A percentile compares a stretch with the other conserved stretches of the same genome.
Conservation (phyloP, 2,329 filamentous ascomycete genomes). For the Colletotrichum cereale region DNA sequence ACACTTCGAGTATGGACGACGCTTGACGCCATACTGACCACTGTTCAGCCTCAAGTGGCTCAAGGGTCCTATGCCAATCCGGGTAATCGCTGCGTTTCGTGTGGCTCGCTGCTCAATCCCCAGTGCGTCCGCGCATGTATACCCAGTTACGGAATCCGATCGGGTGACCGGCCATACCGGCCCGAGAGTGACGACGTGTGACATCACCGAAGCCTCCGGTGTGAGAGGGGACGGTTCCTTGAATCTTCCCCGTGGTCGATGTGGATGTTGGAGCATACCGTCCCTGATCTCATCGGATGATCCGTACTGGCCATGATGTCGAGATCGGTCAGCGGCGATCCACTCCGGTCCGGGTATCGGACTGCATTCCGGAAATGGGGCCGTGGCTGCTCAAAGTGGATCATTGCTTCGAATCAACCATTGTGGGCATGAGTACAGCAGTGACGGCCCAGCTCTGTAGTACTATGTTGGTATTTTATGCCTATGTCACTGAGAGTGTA, state of each 20-base stretch:
- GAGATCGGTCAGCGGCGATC: constrained; percentile 3
- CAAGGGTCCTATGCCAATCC: background rate
- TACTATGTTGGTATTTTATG: background rate
- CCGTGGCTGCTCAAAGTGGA: constrained; percentile 4
- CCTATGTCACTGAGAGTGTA: background rate
- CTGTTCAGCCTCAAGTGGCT: constrained; percentile 22
- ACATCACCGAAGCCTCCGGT: constrained; percentile 10
- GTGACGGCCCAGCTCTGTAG: background rate
- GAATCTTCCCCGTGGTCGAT: background rate
- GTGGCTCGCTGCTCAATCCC: background rate
- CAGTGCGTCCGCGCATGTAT: background rate
- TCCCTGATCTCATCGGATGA: background rate
- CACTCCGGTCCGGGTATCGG: constrained; percentile 4
- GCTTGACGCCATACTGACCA: constrained; percentile 31
- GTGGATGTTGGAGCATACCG: too few relatives aligned
- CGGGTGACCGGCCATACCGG: constrained; percentile 1
- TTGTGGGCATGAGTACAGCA: background rate
- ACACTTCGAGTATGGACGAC: constrained; percentile 8
- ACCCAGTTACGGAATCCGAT: constrained; percentile 5
- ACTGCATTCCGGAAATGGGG: background rate
- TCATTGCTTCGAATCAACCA: too few relatives aligned
- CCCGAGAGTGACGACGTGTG: background rate
- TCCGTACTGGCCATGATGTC: background rate
- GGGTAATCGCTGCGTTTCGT: constrained; percentile 12
- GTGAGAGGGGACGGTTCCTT: background rate